A percentile compares a stretch with the other conserved stretches of the same genome.
These are phyloP conservation scores for Zygoascus tannicola DNA, from an alignment of 805 yeast species.

Conservation along the genomic window DNA sequence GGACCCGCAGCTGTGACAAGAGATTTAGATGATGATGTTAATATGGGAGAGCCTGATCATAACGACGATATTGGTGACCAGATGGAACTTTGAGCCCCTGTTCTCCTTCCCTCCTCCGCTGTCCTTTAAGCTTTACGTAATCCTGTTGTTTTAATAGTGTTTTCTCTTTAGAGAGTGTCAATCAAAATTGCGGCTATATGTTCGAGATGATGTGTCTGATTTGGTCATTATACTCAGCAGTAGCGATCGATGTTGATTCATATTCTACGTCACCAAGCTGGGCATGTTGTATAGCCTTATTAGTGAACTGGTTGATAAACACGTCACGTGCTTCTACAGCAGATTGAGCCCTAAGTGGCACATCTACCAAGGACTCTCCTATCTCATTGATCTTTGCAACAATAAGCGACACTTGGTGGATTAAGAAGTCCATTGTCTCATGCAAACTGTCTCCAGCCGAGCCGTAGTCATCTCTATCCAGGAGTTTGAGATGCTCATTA, in stretches of 20 bases:
- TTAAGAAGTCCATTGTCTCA: neutral
- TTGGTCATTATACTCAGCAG: neutral
- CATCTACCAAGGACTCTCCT: neutral
- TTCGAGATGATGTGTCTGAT: neutral
- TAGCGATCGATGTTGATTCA: neutral
- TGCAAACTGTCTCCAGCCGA: neutral
- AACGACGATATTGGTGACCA: slow-evolving; percentile 21
- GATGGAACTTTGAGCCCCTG: slow-evolving; percentile 16
- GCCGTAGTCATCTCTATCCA: neutral
- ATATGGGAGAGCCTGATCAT: slow-evolving; percentile 13
- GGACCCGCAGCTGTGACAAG: neutral
- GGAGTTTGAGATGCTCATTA: neutral
- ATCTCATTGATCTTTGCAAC: neutral
- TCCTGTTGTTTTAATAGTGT: too few species aligned
- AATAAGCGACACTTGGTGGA: neutral
- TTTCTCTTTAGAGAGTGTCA: too few species aligned
- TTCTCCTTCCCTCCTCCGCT: neutral
- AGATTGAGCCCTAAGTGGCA: neutral
- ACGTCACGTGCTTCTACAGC: neutral
- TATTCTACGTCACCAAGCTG: neutral
- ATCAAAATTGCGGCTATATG: neutral
- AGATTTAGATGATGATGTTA: slow-evolving; percentile 3
- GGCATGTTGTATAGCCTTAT: neutral
- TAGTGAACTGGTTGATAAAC: neutral
- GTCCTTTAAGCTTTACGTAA: neutral